A percentile compares a stretch with the other conserved stretches of the same genome.
phyloP scores from a whole-genome alignment of 176 grass and related monocot genomes.

The Cenchrus purpureus region DNA sequence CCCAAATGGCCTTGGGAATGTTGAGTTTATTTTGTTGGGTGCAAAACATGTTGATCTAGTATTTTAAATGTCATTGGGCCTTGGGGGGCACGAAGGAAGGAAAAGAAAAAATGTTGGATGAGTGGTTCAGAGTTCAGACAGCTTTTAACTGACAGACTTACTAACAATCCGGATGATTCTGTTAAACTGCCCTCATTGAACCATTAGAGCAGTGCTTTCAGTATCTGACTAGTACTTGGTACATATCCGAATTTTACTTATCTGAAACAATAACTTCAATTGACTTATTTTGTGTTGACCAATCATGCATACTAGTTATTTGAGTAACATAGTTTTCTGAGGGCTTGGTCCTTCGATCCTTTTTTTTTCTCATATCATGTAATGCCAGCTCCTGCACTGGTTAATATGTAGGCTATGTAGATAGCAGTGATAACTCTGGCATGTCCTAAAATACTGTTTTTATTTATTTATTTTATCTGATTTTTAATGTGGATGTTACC shows the following conservation, averaged over 20 bases:
- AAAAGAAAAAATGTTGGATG: background rate
- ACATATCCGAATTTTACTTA: slow-evolving; percentile 14
- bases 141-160: too few relatives aligned
- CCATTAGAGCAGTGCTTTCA: background rate
- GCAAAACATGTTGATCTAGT: background rate
- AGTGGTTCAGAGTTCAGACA: background rate
- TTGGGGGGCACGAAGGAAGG: background rate
- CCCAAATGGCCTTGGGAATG: background rate
- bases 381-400: background rate
- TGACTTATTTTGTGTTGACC: background rate
- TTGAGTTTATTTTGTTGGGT: background rate
- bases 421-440: too few relatives aligned
- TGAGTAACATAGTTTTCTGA: background rate
- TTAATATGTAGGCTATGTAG: background rate
- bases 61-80: background rate
- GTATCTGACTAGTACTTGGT: background rate
- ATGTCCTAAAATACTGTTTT: too few relatives aligned
- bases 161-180: too few relatives aligned
- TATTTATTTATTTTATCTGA: too few relatives aligned
- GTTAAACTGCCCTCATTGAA: too few relatives aligned
- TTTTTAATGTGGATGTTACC: too few relatives aligned
- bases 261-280: slow-evolving; percentile 2
- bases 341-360: background rate
- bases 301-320: slow-evolving; percentile 12
- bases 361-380: background rate